These are phyloP conservation scores for Apiosordaria backusii DNA, from an alignment of 495 filamentous ascomycete species.

Conservation along the genomic window DNA sequence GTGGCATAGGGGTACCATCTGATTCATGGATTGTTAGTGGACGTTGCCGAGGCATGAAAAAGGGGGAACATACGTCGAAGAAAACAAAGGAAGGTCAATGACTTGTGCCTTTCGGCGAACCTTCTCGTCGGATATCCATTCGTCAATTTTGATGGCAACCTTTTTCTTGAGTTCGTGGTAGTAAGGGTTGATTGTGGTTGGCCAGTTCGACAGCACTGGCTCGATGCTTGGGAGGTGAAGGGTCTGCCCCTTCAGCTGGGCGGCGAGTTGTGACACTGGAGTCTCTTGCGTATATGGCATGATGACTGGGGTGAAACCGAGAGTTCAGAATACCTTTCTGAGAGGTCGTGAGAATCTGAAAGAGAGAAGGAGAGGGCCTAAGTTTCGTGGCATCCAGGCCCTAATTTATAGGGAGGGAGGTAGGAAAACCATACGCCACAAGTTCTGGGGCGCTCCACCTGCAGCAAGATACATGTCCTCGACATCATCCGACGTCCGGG, in stretches of 20 bases:
- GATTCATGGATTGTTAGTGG: neutral
- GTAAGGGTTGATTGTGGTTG: slow-evolving; percentile 18
- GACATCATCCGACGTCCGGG: neutral
- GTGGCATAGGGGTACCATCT: slow-evolving; percentile 33
- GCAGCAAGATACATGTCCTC: neutral
- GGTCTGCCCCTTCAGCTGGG: slow-evolving; percentile 15
- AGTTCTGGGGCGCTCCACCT: neutral
- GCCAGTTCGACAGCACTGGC: slow-evolving; percentile 13
- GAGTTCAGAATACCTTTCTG: neutral
- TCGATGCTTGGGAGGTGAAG: slow-evolving; percentile 18
- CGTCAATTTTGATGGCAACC: slow-evolving; percentile 17
- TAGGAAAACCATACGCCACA: neutral
- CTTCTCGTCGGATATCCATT: slow-evolving; percentile 19
- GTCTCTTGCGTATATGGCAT: slow-evolving; percentile 7
- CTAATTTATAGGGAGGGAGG: neutral
- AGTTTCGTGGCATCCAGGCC: neutral
- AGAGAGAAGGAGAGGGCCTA: neutral
- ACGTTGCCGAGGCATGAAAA: neutral
- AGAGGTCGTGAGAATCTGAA: neutral
- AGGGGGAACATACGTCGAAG: slow-evolving; percentile 11
- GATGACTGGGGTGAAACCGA: neutral
- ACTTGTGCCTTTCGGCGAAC: slow-evolving; percentile 11
- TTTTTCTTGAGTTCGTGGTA: slow-evolving; percentile 15
- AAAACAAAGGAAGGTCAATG: slow-evolving; percentile 19
- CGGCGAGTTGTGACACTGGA: slow-evolving; percentile 3